These are phyloP conservation scores for Cylindrotheca closterium DNA, from an alignment of 108 stramenopile genomes.

Conservation along the genomic window DNA sequence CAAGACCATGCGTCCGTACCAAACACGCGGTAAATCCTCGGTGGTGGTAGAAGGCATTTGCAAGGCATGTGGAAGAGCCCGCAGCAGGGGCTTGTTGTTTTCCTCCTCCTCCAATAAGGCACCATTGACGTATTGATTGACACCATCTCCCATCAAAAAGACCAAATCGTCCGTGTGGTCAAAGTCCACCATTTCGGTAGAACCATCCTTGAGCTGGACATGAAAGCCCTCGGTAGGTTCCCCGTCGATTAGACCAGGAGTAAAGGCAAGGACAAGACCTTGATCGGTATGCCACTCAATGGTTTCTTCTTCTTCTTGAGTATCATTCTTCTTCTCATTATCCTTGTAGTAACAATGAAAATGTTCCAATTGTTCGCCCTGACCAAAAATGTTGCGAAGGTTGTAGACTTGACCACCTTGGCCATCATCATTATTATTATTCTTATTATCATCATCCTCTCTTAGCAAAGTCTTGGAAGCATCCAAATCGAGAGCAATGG, in stretches of 20 bases:
- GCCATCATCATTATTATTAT: background rate
- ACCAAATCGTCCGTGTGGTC: slow-evolving; percentile 58
- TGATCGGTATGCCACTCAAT: slow-evolving; percentile 81
- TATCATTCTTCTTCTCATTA: background rate
- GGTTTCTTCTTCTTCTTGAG: slow-evolving; percentile 18
- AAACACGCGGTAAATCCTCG: slow-evolving; percentile 46
- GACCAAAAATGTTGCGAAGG: slow-evolving; percentile 45
- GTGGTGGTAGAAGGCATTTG: slow-evolving; percentile 20
- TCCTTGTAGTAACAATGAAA: slow-evolving; percentile 74
- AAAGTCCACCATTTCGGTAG: slow-evolving; percentile 47
- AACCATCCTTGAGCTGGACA: slow-evolving; percentile 45
- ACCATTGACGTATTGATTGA: slow-evolving; percentile 53
- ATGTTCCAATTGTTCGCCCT: slow-evolving; percentile 83
- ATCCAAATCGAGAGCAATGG: background rate
- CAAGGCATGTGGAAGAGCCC: slow-evolving; percentile 71
- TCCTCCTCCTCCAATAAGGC: no score
- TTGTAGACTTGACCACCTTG: no score
- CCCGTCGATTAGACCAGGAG: slow-evolving; percentile 49
- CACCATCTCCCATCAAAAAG: slow-evolving; percentile 82
- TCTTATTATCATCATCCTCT: background rate
- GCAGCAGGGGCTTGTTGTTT: slow-evolving; percentile 27
- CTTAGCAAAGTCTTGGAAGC: background rate
- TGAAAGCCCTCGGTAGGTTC: slow-evolving; percentile 26
- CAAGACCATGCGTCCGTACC: slow-evolving; percentile 88
- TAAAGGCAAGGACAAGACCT: slow-evolving; percentile 77